Evolutionary conservation across 257 asterid genomes (phyloP), one percentile per base, ranked within the genome.

Genomic region (Penstemon eatonii): DNA sequence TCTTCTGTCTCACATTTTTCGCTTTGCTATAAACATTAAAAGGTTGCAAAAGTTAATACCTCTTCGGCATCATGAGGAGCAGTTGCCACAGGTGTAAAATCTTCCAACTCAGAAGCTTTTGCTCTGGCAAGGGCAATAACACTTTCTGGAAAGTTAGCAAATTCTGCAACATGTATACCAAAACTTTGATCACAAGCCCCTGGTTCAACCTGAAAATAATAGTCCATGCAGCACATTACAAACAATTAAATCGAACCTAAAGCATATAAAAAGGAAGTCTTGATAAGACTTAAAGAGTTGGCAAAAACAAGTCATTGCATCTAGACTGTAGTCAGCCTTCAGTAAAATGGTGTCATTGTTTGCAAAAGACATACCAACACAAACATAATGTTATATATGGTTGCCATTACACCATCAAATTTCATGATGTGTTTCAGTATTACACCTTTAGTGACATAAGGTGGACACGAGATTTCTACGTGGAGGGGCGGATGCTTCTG

Each of bases 161-260:
- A 90, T 77, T 93, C 99, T 47, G 99, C 99, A 53, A 93, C 99
- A 75, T 90, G 99, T 70, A 93, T 90, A 47, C 99, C 99, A 65
- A 93, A 93, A 83, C 99, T 93, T 77, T 93, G 99, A 84, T 93
- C 99, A 69, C 99, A 93, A 51, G 99, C 91, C 40, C 99, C 96
- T 36, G 92, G 89, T 70, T 90, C 92, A 71, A 93, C 96, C 99
- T 93, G 81, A 66, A 82, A 72, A 75, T 49, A 59, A 62, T 53
- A 41, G 68, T 13, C 63, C 66, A 64, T 4, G 19, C 37, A 25
- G 52, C 36, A 73, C 45, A 11, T 38, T 56, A 43, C 60, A 57
- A 59, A 41, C 61, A 45, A 67, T 63, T 70, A 65, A 54, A 62
- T 56, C 33, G 67, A 63, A 19, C 58, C 52, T 10, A 37, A 65